Evolutionary conservation across 441 rosid genomes (phyloP), one percentile per base, ranked within the genome.

Genomic region (Theobroma grandiflorum): DNA sequence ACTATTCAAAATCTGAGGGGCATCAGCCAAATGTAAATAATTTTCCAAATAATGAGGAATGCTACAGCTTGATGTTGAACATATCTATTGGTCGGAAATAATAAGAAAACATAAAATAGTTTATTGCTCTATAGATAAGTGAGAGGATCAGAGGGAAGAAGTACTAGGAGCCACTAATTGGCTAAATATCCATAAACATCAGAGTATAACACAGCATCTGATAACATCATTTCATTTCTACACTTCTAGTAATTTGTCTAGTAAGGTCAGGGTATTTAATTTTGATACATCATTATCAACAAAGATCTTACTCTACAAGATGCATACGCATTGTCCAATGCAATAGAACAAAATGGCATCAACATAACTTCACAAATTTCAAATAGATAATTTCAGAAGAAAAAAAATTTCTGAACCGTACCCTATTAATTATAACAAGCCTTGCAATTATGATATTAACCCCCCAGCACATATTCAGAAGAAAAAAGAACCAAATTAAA

Each of bases 331-430:
- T 35, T 15, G 42, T 55, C 66, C 74, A 74, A 74, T 74, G 61
- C 42, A 72, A 57, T 37, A 22, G 42, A 67, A 75, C 50, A 47
- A 75, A 72, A 75, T 58, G 63, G 45, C 31, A 57, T 49, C 1
- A 38, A 26, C 35, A 12, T 53, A 72, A 55, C 75, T 71, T 50
- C 15, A 53, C 76, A 53, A 37, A 72, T 38, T 53, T 58, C 63
- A 53, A 72, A 72, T 72, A 52, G 16, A 72, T 35, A 15, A 49
- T 31, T 66, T 49, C 59, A 31, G 59, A 31, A 50, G 20, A 49
- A 53, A 72, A 35, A 49, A 15, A 3, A n/a, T n/a, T 18, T 72
- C 62, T 52, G 62, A 72, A 72, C 45, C 18, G 75, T 52, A 35
- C 75, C 15, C 15, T 18, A 31, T 72, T 72, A 52, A 72, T 52